Evolutionary conservation across 768 basidiomycete genomes (phyloP).

Genomic region (Terana coerulea): DNA sequence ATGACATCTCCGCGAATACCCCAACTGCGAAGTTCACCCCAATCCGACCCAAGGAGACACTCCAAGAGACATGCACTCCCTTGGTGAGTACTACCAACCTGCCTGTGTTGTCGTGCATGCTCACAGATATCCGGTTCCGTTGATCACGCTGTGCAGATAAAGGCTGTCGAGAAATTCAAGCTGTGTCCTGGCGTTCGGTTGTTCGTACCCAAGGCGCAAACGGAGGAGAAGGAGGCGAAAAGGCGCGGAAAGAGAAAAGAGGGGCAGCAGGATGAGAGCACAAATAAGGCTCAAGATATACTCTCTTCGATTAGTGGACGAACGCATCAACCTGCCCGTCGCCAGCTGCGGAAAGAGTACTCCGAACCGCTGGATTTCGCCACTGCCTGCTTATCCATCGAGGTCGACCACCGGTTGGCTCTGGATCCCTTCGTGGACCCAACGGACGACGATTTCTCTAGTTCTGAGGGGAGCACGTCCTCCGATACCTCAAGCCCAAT

Average conservation of each 20-base stretch:
- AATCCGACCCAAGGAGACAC: neutral
- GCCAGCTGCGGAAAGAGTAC: neutral
- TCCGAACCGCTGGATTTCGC: neutral
- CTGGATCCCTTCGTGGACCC: conserved; percentile 1
- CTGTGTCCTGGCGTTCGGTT: neutral
- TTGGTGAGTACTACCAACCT: neutral
- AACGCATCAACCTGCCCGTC: too few species aligned
- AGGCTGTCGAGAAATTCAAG: neutral
- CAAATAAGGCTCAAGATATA: neutral
- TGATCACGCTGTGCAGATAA: neutral
- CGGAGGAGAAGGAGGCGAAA: neutral
- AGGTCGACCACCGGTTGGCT: neutral
- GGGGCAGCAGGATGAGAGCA: too few species aligned
- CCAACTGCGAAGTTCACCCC: neutral
- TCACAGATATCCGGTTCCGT: neutral
- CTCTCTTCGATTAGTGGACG: neutral
- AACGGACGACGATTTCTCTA: neutral
- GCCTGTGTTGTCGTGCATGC: neutral
- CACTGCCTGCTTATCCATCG: neutral
- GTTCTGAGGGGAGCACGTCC: neutral
- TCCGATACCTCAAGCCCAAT: neutral
- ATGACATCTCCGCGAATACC: neutral
- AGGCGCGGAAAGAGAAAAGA: too few species aligned
- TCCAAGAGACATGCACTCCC: neutral
- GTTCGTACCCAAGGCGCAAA: neutral